A percentile compares a stretch with the other conserved stretches of the same genome.
phyloP scores from a whole-genome alignment of 768 basidiomycete species.

The Auricularia cornea region DNA sequence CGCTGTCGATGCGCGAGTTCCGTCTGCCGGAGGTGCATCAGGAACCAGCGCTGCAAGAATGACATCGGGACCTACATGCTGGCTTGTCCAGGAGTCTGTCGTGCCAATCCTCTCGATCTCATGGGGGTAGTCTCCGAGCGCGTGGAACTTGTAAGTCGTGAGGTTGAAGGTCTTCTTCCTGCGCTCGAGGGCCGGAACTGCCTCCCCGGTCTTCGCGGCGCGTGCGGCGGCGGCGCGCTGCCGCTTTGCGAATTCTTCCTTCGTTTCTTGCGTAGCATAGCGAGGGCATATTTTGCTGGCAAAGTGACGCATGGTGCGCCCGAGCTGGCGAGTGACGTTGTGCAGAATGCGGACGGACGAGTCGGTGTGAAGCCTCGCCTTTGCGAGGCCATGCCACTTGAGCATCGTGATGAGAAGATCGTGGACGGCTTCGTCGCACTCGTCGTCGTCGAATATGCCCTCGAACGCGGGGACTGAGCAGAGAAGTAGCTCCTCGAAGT shows the following conservation, averaged over 20 bases:
- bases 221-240: neutral
- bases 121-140: slow-evolving; percentile 24
- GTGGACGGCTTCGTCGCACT: neutral
- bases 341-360: slow-evolving; percentile 13
- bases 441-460: neutral
- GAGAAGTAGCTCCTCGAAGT: slow-evolving; percentile 4
- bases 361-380: slow-evolving; percentile 6
- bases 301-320: slow-evolving; percentile 17
- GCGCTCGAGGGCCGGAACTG: slow-evolving; percentile 5
- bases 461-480: neutral
- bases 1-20: slow-evolving; percentile 2
- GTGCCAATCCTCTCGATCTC: slow-evolving; percentile 25
- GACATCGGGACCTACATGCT: neutral
- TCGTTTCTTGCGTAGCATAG: slow-evolving; percentile 24
- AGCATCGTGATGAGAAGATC: neutral
- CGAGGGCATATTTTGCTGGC: slow-evolving; percentile 9
- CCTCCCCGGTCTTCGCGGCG: neutral
- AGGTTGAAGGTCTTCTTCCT: slow-evolving; percentile 22
- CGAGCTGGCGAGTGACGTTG: slow-evolving; percentile 14
- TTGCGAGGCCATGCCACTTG: slow-evolving; percentile 8
- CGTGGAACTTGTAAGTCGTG: slow-evolving; percentile 27
- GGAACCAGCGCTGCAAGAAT: neutral
- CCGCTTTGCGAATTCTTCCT: slow-evolving; percentile 21
- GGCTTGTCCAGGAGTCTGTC: slow-evolving; percentile 27
- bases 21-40: neutral